Evolutionary conservation across 805 yeast species (phyloP), one percentile per base, ranked within the genome.

Genomic region (Starmerella scarabaei): DNA sequence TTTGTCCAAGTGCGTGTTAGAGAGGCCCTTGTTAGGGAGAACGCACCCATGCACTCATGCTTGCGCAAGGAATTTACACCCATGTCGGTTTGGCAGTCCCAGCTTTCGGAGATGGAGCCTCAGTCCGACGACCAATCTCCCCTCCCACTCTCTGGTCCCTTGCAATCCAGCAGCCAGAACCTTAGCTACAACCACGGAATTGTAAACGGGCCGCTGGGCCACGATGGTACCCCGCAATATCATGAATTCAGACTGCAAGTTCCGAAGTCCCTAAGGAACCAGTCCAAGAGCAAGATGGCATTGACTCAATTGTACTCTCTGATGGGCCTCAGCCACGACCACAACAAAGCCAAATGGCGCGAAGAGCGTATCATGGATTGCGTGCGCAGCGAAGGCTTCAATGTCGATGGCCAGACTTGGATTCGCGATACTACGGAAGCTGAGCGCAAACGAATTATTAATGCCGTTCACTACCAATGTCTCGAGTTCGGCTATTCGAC

Each of bases 381-480:
- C n/a, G 50, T 62, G 18, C 47, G 47, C 29, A 73, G 70, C 16
- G 66, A 82, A 38, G 76, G 79, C 4, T 83, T 81, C 58, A 75
- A 77, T 21, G 57, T 84, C 21, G 94, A 94, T 4, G 70, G 73
- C 46, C 72, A 73, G 52, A 80, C 93, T 0, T 84, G 94, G 94
- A 76, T 81, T 32, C 67, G 93, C 47, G 94, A 80, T 53, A 80
- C 91, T 0, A 65, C 71, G 1, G 68, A 66, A 38, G 60, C 58
- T 4, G 69, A 71, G 45, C 65, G 94, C 31, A 56, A 56, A 9
- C 50, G 57, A 4, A 59, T 76, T 33, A 60, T 80, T 20, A 64
- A 65, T 20, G 60, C 66, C 37, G 64, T 84, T 36, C 63, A 68
- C 50, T 51, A 53, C 5, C 62, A 68, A 41, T 32, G 35, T n/a